A percentile compares a stretch with the other conserved stretches of the same genome.
phyloP scores from a whole-genome alignment of 495 filamentous ascomycete species.

The Aspergillus carlsbadensis region DNA sequence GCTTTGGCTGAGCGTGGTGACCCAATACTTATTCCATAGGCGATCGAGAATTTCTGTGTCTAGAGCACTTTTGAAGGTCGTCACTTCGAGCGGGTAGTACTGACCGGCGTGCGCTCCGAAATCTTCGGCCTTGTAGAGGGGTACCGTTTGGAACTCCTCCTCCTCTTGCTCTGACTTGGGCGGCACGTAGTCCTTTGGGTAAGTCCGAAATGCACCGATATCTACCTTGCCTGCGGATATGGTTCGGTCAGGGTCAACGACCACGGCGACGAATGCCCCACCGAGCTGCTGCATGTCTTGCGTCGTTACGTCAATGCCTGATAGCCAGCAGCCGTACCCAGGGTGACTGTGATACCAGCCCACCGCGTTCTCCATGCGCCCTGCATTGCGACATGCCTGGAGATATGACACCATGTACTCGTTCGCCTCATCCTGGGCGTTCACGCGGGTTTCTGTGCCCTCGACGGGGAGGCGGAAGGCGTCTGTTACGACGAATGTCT shows the following conservation, averaged over 20 bases:
- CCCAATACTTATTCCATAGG: conserved; percentile 99
- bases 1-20: conserved; percentile 92
- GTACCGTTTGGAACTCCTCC: conserved; percentile 64
- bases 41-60: conserved; percentile 81
- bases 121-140: conserved; percentile 88
- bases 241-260: conserved; percentile 96
- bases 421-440: conserved; percentile 90
- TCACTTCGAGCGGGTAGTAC: conserved; percentile 89
- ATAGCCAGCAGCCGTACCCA: conserved; percentile 98
- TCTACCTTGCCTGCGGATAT: conserved; percentile 95
- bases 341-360: conserved; percentile 99
- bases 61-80: conserved; percentile 89
- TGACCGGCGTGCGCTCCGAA: conserved; percentile 88
- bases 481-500: conserved; percentile 90
- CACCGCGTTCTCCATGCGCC: conserved; percentile 84
- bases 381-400: conserved; percentile 66
- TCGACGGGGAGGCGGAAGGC: conserved; percentile 94
- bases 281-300: conserved; percentile 82
- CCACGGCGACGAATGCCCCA: conserved; percentile 93
- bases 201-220: conserved; percentile 95
- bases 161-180: conserved; percentile 45
- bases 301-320: conserved; percentile 91
- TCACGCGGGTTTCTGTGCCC: conserved; percentile 96
- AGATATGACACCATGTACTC: conserved; percentile 94
- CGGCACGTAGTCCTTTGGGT: conserved; percentile 70